A percentile compares a stretch with the other conserved stretches of the same genome.
phyloP scores from a whole-genome alignment of 208 protist genomes.

The Crithidia mellificae region DNA sequence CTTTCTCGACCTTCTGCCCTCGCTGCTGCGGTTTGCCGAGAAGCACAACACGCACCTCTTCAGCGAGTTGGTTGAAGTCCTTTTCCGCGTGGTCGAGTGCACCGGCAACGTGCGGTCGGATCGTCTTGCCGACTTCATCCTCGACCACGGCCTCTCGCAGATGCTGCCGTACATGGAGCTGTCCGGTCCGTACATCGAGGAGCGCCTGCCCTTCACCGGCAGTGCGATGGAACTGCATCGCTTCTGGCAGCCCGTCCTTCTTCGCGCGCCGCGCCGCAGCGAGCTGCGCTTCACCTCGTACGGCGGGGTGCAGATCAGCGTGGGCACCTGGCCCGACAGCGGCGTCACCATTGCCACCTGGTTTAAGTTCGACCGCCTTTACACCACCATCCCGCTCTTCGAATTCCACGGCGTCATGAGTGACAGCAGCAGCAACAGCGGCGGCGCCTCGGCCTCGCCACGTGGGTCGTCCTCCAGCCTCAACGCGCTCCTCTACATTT shows the following conservation, averaged over 20 bases:
- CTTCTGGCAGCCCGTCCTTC: slow-evolving; percentile 82
- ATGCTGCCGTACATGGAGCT: slow-evolving; percentile 78
- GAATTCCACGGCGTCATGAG: slow-evolving; percentile 50
- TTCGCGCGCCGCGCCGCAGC: slow-evolving; percentile 58
- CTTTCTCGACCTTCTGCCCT: slow-evolving; percentile 76
- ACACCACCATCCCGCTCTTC: slow-evolving; percentile 69
- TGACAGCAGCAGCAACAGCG: slow-evolving; percentile 8
- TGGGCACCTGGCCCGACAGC: slow-evolving; percentile 61
- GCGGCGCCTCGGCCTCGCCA: slow-evolving; percentile 3
- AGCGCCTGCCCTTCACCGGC: slow-evolving; percentile 56
- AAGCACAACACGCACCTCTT: slow-evolving; percentile 42
- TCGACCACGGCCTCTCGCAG: slow-evolving; percentile 48
- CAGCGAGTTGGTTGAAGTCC: slow-evolving; percentile 47
- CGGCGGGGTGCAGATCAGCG: slow-evolving; percentile 64
- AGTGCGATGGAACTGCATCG: slow-evolving; percentile 38
- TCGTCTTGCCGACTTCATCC: slow-evolving; percentile 54
- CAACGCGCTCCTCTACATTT: slow-evolving; percentile 36
- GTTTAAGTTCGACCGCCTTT: slow-evolving; percentile 72
- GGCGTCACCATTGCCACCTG: slow-evolving; percentile 69
- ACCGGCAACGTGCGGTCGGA: slow-evolving; percentile 63
- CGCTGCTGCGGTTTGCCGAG: slow-evolving; percentile 47
- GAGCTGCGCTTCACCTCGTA: slow-evolving; percentile 66
- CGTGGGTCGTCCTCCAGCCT: slow-evolving; percentile 21
- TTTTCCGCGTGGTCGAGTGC: slow-evolving; percentile 52
- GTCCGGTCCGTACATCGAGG: slow-evolving; percentile 34